These are phyloP conservation scores for Porcisia deanei DNA, from an alignment of 208 protist species.

Conservation along the genomic window DNA sequence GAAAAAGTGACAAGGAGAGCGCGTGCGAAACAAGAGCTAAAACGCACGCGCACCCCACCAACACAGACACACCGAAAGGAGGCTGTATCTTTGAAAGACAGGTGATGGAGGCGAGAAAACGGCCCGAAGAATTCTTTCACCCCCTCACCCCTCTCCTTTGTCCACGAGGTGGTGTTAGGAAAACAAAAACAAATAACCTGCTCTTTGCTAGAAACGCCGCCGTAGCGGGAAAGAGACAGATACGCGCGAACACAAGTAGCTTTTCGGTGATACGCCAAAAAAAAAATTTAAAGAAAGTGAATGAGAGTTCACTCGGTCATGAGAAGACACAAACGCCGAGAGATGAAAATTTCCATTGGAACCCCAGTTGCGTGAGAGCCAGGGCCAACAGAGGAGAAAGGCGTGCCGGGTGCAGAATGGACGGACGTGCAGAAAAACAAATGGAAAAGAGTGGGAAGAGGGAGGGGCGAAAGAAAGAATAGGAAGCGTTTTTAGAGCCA, in stretches of 20 bases:
- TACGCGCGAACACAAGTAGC: background rate
- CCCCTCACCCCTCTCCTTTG: background rate
- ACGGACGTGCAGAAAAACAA: background rate
- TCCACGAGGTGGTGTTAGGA: background rate
- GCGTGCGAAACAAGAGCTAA: background rate
- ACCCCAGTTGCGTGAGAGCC: background rate
- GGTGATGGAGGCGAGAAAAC: background rate
- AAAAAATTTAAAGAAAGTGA: background rate
- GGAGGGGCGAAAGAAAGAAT: background rate
- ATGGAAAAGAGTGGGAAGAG: background rate
- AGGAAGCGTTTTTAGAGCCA: background rate
- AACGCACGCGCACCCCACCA: background rate
- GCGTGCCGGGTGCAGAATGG: too few species aligned
- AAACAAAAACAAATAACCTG: background rate
- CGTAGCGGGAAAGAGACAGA: background rate
- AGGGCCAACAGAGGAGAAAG: background rate
- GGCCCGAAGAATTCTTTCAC: background rate
- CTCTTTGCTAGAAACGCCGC: background rate
- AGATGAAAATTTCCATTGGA: background rate
- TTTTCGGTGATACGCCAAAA: background rate
- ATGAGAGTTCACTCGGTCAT: background rate
- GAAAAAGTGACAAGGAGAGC: background rate
- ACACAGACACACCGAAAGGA: constrained; percentile 1
- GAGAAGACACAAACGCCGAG: background rate
- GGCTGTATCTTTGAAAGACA: background rate